Evolutionary conservation across 2,329 filamentous ascomycete genomes (phyloP).

Genomic region (Neurospora sp.): DNA sequence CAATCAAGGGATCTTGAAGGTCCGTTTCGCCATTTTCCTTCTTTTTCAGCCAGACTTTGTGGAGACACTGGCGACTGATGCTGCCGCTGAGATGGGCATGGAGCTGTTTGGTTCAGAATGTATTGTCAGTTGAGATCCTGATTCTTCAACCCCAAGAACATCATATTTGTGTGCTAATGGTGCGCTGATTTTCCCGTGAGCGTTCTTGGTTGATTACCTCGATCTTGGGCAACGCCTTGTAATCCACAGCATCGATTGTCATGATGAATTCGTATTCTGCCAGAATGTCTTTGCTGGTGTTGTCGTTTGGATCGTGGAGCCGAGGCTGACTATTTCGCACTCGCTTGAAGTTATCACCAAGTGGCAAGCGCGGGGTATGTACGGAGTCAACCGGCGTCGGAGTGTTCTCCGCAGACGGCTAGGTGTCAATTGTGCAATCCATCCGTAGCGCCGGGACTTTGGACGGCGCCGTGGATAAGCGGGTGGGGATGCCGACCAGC

Average conservation of each 20-base stretch:
- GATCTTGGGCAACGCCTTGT: constrained; percentile 42
- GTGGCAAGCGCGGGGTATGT: not conserved
- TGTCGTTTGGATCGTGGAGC: not conserved
- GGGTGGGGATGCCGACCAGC: not conserved
- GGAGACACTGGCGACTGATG: constrained; percentile 62
- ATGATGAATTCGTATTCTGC: not conserved
- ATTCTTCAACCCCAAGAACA: constrained; percentile 7
- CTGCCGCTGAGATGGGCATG: constrained; percentile 76
- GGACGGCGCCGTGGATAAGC: not conserved
- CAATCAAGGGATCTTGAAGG: constrained; percentile 57
- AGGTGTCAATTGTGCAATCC: not conserved
- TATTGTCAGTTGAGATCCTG: constrained; percentile 10
- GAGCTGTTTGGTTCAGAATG: constrained; percentile 37
- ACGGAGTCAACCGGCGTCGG: not conserved
- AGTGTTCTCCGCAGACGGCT: not conserved
- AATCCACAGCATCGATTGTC: constrained; percentile 27
- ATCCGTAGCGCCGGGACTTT: not conserved
- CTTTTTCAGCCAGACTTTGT: constrained; percentile 62
- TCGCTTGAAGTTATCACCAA: not conserved
- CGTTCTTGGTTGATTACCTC: constrained; percentile 30
- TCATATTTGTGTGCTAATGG: not conserved
- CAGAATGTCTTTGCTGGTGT: not conserved
- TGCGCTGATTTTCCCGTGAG: not conserved
- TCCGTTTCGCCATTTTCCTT: constrained; percentile 40
- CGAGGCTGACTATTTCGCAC: not conserved